These are phyloP conservation scores for Dinochytrium kinnereticum DNA, from an alignment of 371 early-diverging fungal species.

Conservation along the genomic window DNA sequence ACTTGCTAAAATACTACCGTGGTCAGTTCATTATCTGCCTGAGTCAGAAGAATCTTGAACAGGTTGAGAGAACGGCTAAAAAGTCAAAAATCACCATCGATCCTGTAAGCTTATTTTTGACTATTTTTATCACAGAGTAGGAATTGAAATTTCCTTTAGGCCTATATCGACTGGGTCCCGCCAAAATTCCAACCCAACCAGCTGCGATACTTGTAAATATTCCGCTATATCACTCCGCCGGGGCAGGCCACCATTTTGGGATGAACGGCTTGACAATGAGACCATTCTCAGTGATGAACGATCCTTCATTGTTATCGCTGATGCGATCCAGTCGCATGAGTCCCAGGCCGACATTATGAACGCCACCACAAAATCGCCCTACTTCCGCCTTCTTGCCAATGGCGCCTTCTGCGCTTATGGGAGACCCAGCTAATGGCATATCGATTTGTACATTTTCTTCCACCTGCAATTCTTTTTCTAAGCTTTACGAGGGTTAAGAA, in stretches of 20 bases:
- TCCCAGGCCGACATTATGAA: constrained; percentile 84
- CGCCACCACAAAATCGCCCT: constrained; percentile 69
- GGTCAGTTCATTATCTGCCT: constrained; percentile 92
- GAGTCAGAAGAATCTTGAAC: constrained; percentile 85
- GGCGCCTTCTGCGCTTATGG: not conserved
- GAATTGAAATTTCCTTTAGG: constrained; percentile 5
- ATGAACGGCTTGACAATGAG: constrained; percentile 16
- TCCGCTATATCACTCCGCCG: not conserved
- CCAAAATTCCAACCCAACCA: constrained; percentile 56
- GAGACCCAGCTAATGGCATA: constrained; percentile 28
- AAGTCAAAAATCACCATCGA: constrained; percentile 81
- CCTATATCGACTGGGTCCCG: constrained; percentile 55
- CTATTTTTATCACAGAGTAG: constrained; percentile 23
- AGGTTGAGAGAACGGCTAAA: constrained; percentile 68
- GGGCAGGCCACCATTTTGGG: constrained; percentile 29
- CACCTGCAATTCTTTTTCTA: constrained; percentile 3
- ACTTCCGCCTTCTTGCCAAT: constrained; percentile 35
- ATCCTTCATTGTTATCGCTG: not conserved
- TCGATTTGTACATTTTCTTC: constrained; percentile 33
- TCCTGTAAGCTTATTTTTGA: constrained; percentile 60
- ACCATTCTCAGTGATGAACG: constrained; percentile 5
- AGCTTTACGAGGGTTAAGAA: too few relatives aligned
- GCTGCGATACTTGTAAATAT: constrained; percentile 37
- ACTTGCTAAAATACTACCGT: constrained; percentile 84
- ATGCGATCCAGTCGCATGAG: constrained; percentile 83